Evolutionary conservation across 345 rosid genomes (phyloP).

Genomic region (Cardamine chenopodiifolia): DNA sequence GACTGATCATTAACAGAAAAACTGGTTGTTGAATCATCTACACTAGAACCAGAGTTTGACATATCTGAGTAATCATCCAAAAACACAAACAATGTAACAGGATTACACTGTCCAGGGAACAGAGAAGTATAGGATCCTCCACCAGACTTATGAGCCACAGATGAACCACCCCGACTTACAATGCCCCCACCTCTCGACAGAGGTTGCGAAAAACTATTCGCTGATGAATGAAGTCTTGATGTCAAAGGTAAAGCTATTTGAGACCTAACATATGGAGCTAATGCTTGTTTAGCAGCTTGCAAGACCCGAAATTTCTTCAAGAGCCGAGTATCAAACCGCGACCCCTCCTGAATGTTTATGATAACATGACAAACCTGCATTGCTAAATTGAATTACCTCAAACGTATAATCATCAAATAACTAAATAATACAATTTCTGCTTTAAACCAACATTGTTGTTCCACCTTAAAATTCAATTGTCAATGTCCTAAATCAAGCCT

Average conservation of each 20-base stretch:
- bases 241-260: slow-evolving; percentile 51
- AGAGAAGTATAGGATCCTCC: slow-evolving; percentile 64
- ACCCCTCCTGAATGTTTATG: slow-evolving; percentile 66
- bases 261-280: slow-evolving; percentile 63
- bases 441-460: too few species aligned
- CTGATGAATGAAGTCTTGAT: slow-evolving; percentile 55
- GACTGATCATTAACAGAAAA: slow-evolving; percentile 49
- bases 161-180: slow-evolving; percentile 55
- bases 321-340: slow-evolving; percentile 59
- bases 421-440: neutral
- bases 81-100: slow-evolving; percentile 69
- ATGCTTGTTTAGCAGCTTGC: slow-evolving; percentile 72
- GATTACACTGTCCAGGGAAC: slow-evolving; percentile 84
- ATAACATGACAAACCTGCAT: slow-evolving; percentile 91
- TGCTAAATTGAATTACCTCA: slow-evolving; percentile 41
- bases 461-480: neutral
- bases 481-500: neutral
- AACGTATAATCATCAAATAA: neutral
- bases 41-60: slow-evolving; percentile 41
- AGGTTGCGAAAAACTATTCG: slow-evolving; percentile 36
- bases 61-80: slow-evolving; percentile 66
- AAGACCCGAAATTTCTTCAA: slow-evolving; percentile 77
- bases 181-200: slow-evolving; percentile 55
- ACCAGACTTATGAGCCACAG: slow-evolving; percentile 73
- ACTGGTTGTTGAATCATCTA: slow-evolving; percentile 56